Percentiles rank a stretch among this genome's conserved stretches.
Conservation (phyloP, 1,284 basidiomycete genomes). For the Tremellales sp. region DNA sequence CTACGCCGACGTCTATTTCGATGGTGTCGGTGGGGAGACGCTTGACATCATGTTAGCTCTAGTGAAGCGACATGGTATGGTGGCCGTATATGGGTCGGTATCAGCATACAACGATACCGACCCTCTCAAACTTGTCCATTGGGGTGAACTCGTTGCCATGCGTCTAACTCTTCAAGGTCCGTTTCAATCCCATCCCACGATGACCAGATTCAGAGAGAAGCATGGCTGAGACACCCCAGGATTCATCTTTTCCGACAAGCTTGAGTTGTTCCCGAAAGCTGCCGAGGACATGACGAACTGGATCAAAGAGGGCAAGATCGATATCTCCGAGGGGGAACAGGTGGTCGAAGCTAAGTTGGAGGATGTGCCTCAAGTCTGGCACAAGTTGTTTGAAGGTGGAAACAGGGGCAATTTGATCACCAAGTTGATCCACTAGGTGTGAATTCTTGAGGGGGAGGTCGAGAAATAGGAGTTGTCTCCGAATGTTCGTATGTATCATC, state of each 20-base stretch:
- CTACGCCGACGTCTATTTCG: constrained; percentile 40
- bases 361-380: constrained; percentile 38
- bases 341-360: constrained; percentile 37
- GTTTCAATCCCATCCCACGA: constrained; percentile 2
- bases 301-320: constrained; percentile 36
- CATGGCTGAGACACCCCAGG: constrained; percentile 18
- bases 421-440: constrained; percentile 27
- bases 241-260: constrained; percentile 46
- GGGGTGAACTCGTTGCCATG: constrained; percentile 45
- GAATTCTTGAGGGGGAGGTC: too few relatives aligned
- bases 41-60: constrained; percentile 42
- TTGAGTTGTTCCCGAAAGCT: constrained; percentile 15
- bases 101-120: constrained; percentile 23
- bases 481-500: too few relatives aligned
- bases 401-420: constrained; percentile 45
- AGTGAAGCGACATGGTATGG: constrained; percentile 48
- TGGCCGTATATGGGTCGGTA: constrained; percentile 52
- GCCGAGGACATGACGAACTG: constrained; percentile 21
- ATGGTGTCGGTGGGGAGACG: constrained; percentile 51
- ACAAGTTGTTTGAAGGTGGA: constrained; percentile 34
- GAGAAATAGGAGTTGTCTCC: too few relatives aligned
- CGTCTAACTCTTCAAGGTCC: constrained; percentile 46
- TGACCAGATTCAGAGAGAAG: neutral
- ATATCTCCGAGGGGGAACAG: constrained; percentile 30
- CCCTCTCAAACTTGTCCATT: constrained; percentile 20